Evolutionary conservation across 208 protist genomes (phyloP).

Genomic region (Trypanosomatidae sp.): DNA sequence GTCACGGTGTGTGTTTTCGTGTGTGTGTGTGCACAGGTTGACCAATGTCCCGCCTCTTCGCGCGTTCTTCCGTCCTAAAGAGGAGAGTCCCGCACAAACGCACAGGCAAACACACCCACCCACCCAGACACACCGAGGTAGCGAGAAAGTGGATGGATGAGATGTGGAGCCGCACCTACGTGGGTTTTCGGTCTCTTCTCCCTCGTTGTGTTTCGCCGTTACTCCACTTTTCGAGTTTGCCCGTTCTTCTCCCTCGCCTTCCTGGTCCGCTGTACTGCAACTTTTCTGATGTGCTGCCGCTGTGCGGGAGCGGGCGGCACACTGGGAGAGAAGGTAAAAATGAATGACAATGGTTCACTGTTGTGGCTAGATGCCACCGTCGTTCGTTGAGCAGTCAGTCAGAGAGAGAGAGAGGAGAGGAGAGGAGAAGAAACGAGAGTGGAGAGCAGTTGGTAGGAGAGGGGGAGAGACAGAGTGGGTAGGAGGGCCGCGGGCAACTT

Average conservation of each 20-base stretch:
- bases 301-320: not conserved
- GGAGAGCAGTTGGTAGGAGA: not conserved
- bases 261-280: not conserved
- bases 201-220: not conserved
- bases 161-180: too few species aligned
- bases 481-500: not conserved
- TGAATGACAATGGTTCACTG: not conserved
- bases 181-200: not conserved
- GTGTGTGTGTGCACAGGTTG: not conserved
- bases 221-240: not conserved
- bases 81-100: not conserved
- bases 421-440: not conserved
- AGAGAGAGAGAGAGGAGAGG: not conserved
- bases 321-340: not conserved
- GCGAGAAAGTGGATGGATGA: not conserved
- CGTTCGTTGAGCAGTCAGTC: not conserved
- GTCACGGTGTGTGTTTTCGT: not conserved
- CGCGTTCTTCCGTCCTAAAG: not conserved
- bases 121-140: not conserved
- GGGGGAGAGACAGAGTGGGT: not conserved
- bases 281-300: not conserved
- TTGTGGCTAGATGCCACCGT: not conserved
- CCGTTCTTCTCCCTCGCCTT: too few species aligned
- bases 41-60: not conserved
- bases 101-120: not conserved